These are phyloP conservation scores for Coemansia sp. DNA, from an alignment of 192 early-diverging fungal genomes.

Conservation along the genomic window DNA sequence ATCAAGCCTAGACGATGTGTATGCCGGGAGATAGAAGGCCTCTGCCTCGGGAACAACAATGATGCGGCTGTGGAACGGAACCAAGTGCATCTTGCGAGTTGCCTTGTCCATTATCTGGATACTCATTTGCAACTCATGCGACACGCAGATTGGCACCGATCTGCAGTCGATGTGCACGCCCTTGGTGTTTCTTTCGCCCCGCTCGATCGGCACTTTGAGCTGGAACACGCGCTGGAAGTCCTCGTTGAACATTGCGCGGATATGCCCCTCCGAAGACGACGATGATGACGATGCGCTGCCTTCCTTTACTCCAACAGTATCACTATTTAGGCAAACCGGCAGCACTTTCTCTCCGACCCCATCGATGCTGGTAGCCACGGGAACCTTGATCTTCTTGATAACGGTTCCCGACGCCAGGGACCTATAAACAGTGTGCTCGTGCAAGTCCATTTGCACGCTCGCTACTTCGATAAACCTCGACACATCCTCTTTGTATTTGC, in stretches of 20 bases:
- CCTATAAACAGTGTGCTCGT: constrained; percentile 28
- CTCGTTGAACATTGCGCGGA: constrained; percentile 36
- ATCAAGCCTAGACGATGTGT: constrained; percentile 27
- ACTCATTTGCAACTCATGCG: constrained; percentile 24
- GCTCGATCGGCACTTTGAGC: constrained; percentile 22
- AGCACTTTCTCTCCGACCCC: not conserved
- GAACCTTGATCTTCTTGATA: constrained; percentile 13
- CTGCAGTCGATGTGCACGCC: constrained; percentile 42
- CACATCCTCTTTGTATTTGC: constrained; percentile 12
- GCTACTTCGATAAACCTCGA: constrained; percentile 11
- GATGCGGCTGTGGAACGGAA: constrained; percentile 34
- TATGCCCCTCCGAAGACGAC: not conserved
- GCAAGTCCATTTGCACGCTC: constrained; percentile 28
- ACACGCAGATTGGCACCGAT: constrained; percentile 36
- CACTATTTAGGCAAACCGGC: no score
- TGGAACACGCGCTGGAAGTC: constrained; percentile 9
- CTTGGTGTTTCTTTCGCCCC: not conserved
- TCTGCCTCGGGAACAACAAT: constrained; percentile 37
- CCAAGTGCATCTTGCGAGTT: constrained; percentile 23
- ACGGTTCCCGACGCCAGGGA: constrained; percentile 24
- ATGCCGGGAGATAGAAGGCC: constrained; percentile 36
- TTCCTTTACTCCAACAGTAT: not conserved
- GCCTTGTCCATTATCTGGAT: constrained; percentile 23
- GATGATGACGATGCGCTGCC: not conserved
- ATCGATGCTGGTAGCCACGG: constrained; percentile 16